Conservation (phyloP, 1,284 basidiomycete species). For the Caloboletus firmus region DNA sequence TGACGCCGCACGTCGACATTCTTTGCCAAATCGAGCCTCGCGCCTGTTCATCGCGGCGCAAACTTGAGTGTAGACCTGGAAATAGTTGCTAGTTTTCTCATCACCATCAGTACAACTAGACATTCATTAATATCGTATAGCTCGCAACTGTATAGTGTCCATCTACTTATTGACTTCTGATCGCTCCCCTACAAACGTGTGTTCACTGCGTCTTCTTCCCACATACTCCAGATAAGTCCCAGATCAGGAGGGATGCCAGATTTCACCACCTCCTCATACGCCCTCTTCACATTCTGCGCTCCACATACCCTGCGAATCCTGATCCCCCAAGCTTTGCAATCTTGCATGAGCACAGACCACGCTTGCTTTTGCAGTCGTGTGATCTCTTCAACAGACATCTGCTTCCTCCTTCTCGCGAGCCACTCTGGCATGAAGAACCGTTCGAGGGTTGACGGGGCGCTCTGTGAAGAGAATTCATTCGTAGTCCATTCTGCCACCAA, state of each 20-base stretch:
- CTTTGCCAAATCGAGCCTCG: slow-evolving; percentile 20
- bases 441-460: slow-evolving; percentile 36
- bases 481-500: slow-evolving; percentile 37
- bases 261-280: slow-evolving; percentile 46
- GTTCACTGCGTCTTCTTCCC: slow-evolving; percentile 39
- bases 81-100: not conserved
- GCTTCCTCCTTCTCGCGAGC: slow-evolving; percentile 51
- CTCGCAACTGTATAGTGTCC: too few species aligned
- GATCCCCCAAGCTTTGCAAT: slow-evolving; percentile 53
- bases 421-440: slow-evolving; percentile 68
- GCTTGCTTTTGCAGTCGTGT: slow-evolving; percentile 49
- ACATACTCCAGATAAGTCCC: slow-evolving; percentile 63
- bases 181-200: slow-evolving; percentile 21
- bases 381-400: slow-evolving; percentile 49
- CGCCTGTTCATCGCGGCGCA: not conserved
- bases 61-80: not conserved
- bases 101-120: not conserved
- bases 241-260: slow-evolving; percentile 51
- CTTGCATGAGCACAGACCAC: slow-evolving; percentile 55
- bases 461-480: slow-evolving; percentile 35
- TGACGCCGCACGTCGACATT: not conserved
- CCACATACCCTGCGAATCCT: slow-evolving; percentile 48
- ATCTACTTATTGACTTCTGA: not conserved
- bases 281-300: slow-evolving; percentile 44
- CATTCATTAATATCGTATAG: not conserved